Conservation (phyloP, 805 yeast genomes). For the Wickerhamomyces queroliae region DNA sequence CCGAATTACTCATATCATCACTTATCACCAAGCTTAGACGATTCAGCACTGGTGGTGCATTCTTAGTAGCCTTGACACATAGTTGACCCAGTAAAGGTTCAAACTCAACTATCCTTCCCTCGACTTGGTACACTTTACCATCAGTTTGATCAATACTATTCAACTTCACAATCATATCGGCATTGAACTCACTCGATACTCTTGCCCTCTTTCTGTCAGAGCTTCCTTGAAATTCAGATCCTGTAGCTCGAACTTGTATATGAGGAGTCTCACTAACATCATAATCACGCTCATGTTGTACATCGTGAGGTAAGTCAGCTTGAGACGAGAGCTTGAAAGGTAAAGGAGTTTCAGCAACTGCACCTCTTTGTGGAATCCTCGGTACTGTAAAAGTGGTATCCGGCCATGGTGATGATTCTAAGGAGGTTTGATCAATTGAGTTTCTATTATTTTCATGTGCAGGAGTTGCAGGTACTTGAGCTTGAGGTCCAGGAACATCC, state of each 20-base stretch:
- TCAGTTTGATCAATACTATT: constrained; percentile 14
- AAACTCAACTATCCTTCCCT: constrained; percentile 12
- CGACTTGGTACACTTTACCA: constrained; percentile 10
- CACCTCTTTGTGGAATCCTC: too few species aligned
- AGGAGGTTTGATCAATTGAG: too few species aligned
- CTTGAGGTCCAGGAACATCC: too few species aligned
- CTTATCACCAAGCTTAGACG: constrained; percentile 6
- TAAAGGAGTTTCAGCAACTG: constrained; percentile 1
- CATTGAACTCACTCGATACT: neutral
- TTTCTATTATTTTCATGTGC: too few species aligned
- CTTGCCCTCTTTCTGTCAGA: neutral
- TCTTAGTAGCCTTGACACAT: constrained; percentile 6
- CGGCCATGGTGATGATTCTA: too few species aligned
- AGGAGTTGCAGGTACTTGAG: neutral
- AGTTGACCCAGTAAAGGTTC: constrained; percentile 13
- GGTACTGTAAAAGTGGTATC: too few species aligned
- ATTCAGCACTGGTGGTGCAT: constrained; percentile 6
- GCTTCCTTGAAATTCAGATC: neutral
- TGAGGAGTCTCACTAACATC: neutral
- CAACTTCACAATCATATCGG: constrained; percentile 2
- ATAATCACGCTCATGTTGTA: neutral
- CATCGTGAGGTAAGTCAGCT: constrained; percentile 1
- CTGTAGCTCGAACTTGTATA: neutral
- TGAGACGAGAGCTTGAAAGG: neutral
- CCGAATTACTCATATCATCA: neutral